Evolutionary conservation across 164 flowering plant genomes (phyloP), one percentile per base, ranked within the genome.

Genomic region (Piper longum): DNA sequence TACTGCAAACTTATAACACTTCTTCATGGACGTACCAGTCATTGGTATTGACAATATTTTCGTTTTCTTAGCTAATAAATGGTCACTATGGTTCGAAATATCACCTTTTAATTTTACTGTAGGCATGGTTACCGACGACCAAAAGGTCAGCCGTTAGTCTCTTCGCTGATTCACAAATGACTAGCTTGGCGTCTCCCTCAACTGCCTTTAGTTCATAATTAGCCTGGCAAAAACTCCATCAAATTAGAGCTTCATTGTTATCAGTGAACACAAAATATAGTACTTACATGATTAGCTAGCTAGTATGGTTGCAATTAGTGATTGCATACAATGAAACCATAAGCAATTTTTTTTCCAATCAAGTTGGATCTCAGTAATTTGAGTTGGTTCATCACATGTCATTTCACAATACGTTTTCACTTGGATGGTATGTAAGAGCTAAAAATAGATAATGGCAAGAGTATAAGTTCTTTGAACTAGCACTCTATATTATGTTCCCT

Each of bases 111-210:
- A 14, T 7, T 5, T 57, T 14, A 36, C 72, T 69, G 56, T 61
- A 56, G 16, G 61, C 65, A 45, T 65, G 65, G 61, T 54, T 40
- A 18, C 65, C 69, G 17, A 70, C 64, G 39, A 65, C 65, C 48
- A 65, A 61, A 18, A 70, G 68, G 52, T 70, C 68, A 39, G 62
- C 68, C 2, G 51, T 19, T 1, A 65, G 65, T 65, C 40, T 61
- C 41, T 65, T 70, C 6, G 65, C 65, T 56, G 68, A 64, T 26
- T 70, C 68, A 17, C 72, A 70, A 52, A 70, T 65, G 26, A 65
- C 61, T 41, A 48, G 3, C 19, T 61, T 70, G 6, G 72, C 68
- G 44, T 65, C 72, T 26, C 72, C 72, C 18, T 12, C 62, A 60
- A 56, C 19, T 9, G 45, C 42, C 62, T 61, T 65, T 62, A 57